These are phyloP conservation scores for Metschnikowia koreensis DNA, from an alignment of 805 yeast genomes.

Conservation along the genomic window DNA sequence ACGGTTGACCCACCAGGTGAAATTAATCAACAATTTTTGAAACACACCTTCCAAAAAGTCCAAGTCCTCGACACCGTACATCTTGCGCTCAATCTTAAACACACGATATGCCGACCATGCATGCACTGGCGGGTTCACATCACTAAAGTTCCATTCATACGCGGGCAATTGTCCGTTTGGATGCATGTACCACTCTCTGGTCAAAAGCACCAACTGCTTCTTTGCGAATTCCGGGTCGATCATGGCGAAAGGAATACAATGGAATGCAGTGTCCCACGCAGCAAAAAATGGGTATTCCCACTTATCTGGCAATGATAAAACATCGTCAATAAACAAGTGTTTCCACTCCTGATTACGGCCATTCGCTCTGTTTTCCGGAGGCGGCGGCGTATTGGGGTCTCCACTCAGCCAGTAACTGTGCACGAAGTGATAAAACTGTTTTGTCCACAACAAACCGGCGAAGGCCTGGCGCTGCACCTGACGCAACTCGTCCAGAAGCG, in stretches of 20 bases:
- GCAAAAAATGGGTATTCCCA: constrained; percentile 97
- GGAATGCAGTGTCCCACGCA: constrained; percentile 97
- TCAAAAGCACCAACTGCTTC: constrained; percentile 77
- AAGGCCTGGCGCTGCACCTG: constrained; percentile 90
- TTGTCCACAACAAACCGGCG: constrained; percentile 91
- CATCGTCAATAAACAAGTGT: constrained; percentile 83
- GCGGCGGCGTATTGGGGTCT: constrained; percentile 72
- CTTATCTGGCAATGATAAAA: constrained; percentile 87
- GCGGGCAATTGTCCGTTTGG: constrained; percentile 98
- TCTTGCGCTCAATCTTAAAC: constrained; percentile 80
- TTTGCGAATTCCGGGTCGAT: constrained; percentile 91
- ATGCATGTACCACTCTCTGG: constrained; percentile 97
- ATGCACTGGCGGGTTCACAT: constrained; percentile 96
- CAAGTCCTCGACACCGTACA: constrained; percentile 78
- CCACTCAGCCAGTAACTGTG: constrained; percentile 87
- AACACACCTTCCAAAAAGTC: constrained; percentile 87
- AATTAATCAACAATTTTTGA: constrained; percentile 83
- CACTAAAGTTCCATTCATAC: constrained; percentile 93
- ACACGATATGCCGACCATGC: constrained; percentile 93
- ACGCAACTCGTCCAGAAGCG: constrained; percentile 74
- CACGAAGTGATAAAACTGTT: constrained; percentile 84
- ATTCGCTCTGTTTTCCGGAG: constrained; percentile 76
- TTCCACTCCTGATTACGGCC: constrained; percentile 90
- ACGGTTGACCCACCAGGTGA: constrained; percentile 97
- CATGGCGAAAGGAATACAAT: constrained; percentile 89